phyloP scores from a whole-genome alignment of 371 early-diverging fungal species.

The Mucor circinelloides region DNA sequence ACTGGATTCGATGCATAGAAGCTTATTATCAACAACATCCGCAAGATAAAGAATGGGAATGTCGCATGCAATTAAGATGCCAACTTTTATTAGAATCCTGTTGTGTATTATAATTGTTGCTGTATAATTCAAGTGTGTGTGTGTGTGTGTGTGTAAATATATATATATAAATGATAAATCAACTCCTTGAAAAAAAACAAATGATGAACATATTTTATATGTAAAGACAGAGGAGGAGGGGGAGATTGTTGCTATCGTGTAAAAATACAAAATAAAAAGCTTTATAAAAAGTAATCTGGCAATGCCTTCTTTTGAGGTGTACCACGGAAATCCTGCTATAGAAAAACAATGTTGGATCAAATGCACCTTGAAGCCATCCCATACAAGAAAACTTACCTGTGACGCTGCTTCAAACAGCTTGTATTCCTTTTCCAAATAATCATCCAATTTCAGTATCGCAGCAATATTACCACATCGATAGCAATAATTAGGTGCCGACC shows the following conservation, averaged over 20 bases:
- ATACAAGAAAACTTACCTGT: slow-evolving; percentile 41
- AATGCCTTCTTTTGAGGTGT: slow-evolving; percentile 77
- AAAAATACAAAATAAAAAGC: neutral
- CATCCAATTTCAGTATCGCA: slow-evolving; percentile 96
- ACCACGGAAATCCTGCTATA: slow-evolving; percentile 75
- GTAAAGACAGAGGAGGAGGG: too few relatives aligned
- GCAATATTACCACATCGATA: slow-evolving; percentile 99
- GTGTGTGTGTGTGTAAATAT: neutral
- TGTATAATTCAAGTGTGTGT: neutral
- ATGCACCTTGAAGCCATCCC: neutral
- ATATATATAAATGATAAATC: too few relatives aligned
- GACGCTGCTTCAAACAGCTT: slow-evolving; percentile 89
- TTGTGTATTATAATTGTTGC: neutral
- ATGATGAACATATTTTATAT: too few relatives aligned
- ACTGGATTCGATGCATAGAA: slow-evolving; percentile 18
- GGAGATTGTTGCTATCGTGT: too few relatives aligned
- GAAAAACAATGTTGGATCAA: too few relatives aligned
- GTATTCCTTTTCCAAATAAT: slow-evolving; percentile 81
- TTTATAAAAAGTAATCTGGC: slow-evolving; percentile 92
- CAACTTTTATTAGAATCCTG: slow-evolving; percentile 27
- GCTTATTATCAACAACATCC: slow-evolving; percentile 14
- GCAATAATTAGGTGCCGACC: slow-evolving; percentile 99
- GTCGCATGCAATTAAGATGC: slow-evolving; percentile 28
- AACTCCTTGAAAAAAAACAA: neutral
- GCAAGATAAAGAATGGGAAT: slow-evolving; percentile 26